Evolutionary conservation across 2,329 filamentous ascomycete genomes (phyloP), one percentile per base, ranked within the genome.

Genomic region (Cladosporium oxysporum): DNA sequence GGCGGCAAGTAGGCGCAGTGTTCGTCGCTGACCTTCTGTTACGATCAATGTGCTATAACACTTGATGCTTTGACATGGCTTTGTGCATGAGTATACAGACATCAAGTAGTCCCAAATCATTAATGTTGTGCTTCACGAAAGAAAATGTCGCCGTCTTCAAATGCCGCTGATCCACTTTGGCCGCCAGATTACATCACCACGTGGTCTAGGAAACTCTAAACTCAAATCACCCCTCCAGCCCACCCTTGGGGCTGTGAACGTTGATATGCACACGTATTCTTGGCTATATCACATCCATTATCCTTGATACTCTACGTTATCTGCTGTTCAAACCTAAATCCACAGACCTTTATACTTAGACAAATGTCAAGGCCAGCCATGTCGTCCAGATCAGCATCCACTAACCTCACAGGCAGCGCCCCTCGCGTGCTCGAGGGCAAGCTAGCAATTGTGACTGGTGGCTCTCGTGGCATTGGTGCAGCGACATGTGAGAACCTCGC

Each of bases 371-470:
- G 26, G 5, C 29, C 28, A n/a, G 26, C 18, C 35, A 63, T 63
- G 61, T 63, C 61, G n/a, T 29, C 44, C 21, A 41, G 61, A 44
- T 63, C 61, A 23, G 61, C 50, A 14, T 57, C 50, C 26, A 63
- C 61, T 8, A 63, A 63, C 50, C 61, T 57, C 50, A 53, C 60
- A 26, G 49, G 44, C 60, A 63, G 61, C 61, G 50, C 35, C 8
- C 50, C 78, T 33, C 75, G 81, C 65, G 72, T 80, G 14, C 76
- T 83, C 5, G 87, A 91, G 75, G 90, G 90, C 71, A 93, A 93
- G 77, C 83, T 93, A 61, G 91, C 87, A 62, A 88, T 96, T 70
- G 83, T 95, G 57, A 95, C 92, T 1, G 92, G 92, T 65, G 90
- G 88, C 67, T 92, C 91, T 66, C 82, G 92, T 82, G 91, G 91